These are phyloP conservation scores for Moesziomyces parantarcticus DNA, from an alignment of 1,284 basidiomycete species.

Conservation along the genomic window DNA sequence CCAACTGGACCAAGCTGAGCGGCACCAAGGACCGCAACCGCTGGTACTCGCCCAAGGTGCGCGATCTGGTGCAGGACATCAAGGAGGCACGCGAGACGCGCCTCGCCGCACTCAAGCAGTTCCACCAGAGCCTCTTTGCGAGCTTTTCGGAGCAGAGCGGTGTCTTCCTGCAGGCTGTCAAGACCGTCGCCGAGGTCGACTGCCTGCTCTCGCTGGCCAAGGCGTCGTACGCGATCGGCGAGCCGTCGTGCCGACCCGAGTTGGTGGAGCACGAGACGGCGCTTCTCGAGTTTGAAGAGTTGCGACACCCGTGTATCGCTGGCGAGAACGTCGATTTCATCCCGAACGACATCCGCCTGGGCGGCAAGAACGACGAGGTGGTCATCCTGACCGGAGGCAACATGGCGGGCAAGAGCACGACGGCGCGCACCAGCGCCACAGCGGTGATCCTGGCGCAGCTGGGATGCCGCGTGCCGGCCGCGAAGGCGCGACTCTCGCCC, in stretches of 20 bases:
- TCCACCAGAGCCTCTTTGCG: conserved; percentile 70
- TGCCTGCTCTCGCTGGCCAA: conserved; percentile 93
- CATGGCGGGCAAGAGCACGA: conserved; percentile 73
- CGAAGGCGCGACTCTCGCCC: conserved; percentile 82
- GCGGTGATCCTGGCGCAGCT: conserved; percentile 96
- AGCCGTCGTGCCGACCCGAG: conserved; percentile 89
- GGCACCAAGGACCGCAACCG: conserved; percentile 64
- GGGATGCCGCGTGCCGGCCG: conserved; percentile 95
- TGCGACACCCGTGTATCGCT: conserved; percentile 80
- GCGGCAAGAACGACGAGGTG: conserved; percentile 80
- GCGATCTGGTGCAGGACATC: conserved; percentile 63
- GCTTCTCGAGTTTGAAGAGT: conserved; percentile 80
- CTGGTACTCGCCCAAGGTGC: conserved; percentile 63
- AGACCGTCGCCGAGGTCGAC: conserved; percentile 85
- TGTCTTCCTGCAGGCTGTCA: conserved; percentile 63
- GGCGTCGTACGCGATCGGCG: conserved; percentile 86
- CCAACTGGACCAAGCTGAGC: conserved; percentile 62
- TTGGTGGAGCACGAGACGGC: conserved; percentile 84
- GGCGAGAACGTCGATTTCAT: conserved; percentile 78
- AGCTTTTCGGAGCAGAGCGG: conserved; percentile 85
- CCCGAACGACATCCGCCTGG: conserved; percentile 90
- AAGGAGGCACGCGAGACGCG: conserved; percentile 66
- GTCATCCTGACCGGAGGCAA: conserved; percentile 94
- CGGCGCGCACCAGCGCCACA: conserved; percentile 94
- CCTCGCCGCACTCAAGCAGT: conserved; percentile 63